These are phyloP conservation scores for Endotrypanum monterogeii DNA, from an alignment of 208 protist species.

Conservation along the genomic window DNA sequence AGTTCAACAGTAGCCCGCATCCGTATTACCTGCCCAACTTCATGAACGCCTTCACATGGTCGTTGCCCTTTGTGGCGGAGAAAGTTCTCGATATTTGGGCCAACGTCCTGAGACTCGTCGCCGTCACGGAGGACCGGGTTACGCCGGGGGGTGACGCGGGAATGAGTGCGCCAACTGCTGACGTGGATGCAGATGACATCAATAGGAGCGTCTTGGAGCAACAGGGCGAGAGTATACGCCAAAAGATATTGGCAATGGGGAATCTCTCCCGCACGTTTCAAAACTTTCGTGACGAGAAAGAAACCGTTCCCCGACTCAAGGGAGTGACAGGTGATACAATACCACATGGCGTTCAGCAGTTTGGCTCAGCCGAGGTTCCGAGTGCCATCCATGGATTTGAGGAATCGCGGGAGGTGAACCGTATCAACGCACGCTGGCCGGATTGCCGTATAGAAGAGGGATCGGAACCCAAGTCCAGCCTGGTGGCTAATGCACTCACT, in stretches of 20 bases:
- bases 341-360: slow-evolving; percentile 62
- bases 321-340: slow-evolving; percentile 58
- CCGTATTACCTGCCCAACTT: slow-evolving; percentile 98
- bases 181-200: neutral
- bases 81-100: slow-evolving; percentile 93
- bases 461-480: neutral
- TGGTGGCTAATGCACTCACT: neutral
- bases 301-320: slow-evolving; percentile 76
- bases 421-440: slow-evolving; percentile 72
- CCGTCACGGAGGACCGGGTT: slow-evolving; percentile 58
- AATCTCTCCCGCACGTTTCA: slow-evolving; percentile 60
- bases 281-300: slow-evolving; percentile 49
- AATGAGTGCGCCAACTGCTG: neutral
- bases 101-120: slow-evolving; percentile 76
- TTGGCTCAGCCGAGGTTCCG: slow-evolving; percentile 54
- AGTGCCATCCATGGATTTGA: slow-evolving; percentile 64
- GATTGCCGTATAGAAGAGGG: slow-evolving; percentile 14
- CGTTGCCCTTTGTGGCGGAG: slow-evolving; percentile 96
- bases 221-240: slow-evolving; percentile 44
- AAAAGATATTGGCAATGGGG: slow-evolving; percentile 68
- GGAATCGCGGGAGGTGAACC: slow-evolving; percentile 60
- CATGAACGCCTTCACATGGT: slow-evolving; percentile 98
- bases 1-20: slow-evolving; percentile 95
- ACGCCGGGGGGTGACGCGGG: neutral
- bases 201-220: slow-evolving; percentile 27